Conservation (phyloP, 2,329 filamentous ascomycete genomes). For the Colletotrichum chlorophyti region DNA sequence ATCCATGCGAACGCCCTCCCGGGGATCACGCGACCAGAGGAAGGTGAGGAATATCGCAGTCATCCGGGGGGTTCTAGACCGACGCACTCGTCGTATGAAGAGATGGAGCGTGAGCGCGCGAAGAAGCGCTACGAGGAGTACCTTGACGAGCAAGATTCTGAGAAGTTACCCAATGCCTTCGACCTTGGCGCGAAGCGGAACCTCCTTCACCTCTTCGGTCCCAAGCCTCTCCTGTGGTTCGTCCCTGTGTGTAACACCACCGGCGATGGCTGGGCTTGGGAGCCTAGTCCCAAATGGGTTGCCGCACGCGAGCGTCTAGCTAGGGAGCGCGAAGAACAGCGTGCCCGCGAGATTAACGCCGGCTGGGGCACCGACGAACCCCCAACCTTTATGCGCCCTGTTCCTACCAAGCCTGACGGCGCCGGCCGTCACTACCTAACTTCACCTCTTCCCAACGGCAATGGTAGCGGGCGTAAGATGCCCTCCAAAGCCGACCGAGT, state of each 20-base stretch:
- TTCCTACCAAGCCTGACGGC: slow-evolving; percentile 30
- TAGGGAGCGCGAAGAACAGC: slow-evolving; percentile 64
- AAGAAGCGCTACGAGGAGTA: slow-evolving; percentile 71
- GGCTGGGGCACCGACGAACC: slow-evolving; percentile 65
- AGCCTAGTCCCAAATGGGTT: slow-evolving; percentile 80
- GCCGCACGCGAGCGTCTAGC: slow-evolving; percentile 71
- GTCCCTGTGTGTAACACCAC: slow-evolving; percentile 85
- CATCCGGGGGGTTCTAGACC: slow-evolving; percentile 43
- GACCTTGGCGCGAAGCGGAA: slow-evolving; percentile 87
- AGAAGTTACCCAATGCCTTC: slow-evolving; percentile 91
- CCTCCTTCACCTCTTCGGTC: slow-evolving; percentile 81
- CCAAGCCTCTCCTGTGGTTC: slow-evolving; percentile 74
- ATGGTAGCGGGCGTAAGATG: slow-evolving; percentile 41
- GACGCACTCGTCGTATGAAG: slow-evolving; percentile 58
- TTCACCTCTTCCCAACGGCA: slow-evolving; percentile 29
- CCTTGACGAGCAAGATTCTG: slow-evolving; percentile 87
- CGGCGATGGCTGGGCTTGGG: slow-evolving; percentile 95
- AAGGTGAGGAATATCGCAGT: slow-evolving; percentile 70
- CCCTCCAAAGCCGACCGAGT: slow-evolving; percentile 66
- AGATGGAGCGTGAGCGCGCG: slow-evolving; percentile 62
- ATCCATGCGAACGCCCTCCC: slow-evolving; percentile 84
- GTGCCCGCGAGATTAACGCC: slow-evolving; percentile 67
- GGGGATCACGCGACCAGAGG: slow-evolving; percentile 80
- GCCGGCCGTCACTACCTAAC: slow-evolving; percentile 37
- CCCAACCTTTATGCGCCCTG: slow-evolving; percentile 30